A percentile compares a stretch with the other conserved stretches of the same genome.
Evolutionary conservation across 2,329 filamentous ascomycete species (phyloP).

Genomic region (Neoarthrinium moseri): DNA sequence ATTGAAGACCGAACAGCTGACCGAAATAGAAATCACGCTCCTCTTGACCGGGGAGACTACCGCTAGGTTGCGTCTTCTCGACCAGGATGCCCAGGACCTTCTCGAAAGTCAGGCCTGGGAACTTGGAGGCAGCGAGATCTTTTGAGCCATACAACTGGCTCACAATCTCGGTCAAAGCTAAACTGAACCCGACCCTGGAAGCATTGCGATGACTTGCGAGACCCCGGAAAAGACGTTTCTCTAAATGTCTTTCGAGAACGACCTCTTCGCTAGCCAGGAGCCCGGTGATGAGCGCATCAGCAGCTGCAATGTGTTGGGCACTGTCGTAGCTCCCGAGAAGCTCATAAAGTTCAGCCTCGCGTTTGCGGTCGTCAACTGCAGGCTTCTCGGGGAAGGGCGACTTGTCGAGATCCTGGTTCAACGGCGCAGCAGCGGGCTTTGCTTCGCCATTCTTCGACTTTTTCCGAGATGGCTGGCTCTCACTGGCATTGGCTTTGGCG

Average conservation of each 20-base stretch:
- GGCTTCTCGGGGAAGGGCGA: conserved; percentile 52
- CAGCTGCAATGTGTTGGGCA: conserved; percentile 55
- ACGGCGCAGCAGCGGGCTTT: conserved; percentile 20
- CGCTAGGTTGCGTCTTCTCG: conserved; percentile 53
- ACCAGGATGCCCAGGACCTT: conserved; percentile 51
- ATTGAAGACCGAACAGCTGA: conserved; percentile 82
- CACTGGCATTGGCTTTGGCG: conserved; percentile 24
- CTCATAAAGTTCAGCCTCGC: conserved; percentile 61
- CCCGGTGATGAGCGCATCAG: conserved; percentile 56
- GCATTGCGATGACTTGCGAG: conserved; percentile 89
- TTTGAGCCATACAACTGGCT: conserved; percentile 63
- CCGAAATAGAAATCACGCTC: conserved; percentile 84
- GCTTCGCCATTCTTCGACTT: conserved; percentile 31
- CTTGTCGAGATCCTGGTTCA: conserved; percentile 30
- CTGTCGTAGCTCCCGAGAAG: conserved; percentile 59
- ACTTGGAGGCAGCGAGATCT: conserved; percentile 43
- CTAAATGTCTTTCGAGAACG: conserved; percentile 57
- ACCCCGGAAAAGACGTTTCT: conserved; percentile 76
- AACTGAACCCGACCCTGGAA: conserved; percentile 82
- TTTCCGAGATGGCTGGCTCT: conserved; percentile 32
- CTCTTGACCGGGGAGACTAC: conserved; percentile 65
- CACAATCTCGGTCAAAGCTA: conserved; percentile 81
- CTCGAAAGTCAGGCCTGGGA: conserved; percentile 54
- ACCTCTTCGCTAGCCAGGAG: conserved; percentile 52
- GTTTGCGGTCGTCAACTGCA: conserved; percentile 51